Conservation (phyloP, 352 stramenopile genomes). For the Phytophthora pini region DNA sequence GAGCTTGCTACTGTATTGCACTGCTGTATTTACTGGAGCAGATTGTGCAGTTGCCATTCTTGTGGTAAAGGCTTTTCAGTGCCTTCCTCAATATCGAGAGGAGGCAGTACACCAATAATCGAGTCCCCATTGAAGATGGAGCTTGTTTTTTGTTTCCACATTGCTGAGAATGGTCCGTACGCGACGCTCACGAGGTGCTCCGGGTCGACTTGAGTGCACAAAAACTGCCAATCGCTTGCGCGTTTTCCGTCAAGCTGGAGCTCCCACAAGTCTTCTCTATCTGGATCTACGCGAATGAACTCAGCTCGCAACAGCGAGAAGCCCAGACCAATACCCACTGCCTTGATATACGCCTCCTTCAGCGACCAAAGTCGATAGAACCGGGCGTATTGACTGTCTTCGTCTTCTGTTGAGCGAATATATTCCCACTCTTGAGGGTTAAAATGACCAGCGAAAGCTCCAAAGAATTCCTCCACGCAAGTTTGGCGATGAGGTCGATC, state of each 20-base stretch:
- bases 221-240: conserved; percentile 54
- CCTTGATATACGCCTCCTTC: conserved; percentile 84
- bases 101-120: background rate
- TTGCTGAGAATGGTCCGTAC: conserved; percentile 45
- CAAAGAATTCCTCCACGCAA: conserved; percentile 56
- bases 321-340: conserved; percentile 70
- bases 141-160: conserved; percentile 54
- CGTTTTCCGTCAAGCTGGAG: conserved; percentile 50
- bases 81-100: background rate
- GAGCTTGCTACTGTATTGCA: conserved; percentile 8
- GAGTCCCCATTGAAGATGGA: conserved; percentile 41
- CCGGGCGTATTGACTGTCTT: conserved; percentile 37
- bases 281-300: conserved; percentile 32
- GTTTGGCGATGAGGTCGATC: conserved; percentile 50
- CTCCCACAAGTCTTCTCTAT: conserved; percentile 34
- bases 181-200: conserved; percentile 58
- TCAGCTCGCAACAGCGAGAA: conserved; percentile 65
- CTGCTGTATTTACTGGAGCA: conserved; percentile 12
- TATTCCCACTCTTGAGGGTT: conserved; percentile 64
- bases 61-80: conserved; percentile 4
- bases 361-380: conserved; percentile 83
- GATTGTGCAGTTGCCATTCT: conserved; percentile 27
- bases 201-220: conserved; percentile 36
- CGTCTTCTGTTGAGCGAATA: conserved; percentile 39
- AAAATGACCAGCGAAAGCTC: conserved; percentile 66